Evolutionary conservation across 148 eudicot genomes (phyloP).

Genomic region (Agrostemma githago): DNA sequence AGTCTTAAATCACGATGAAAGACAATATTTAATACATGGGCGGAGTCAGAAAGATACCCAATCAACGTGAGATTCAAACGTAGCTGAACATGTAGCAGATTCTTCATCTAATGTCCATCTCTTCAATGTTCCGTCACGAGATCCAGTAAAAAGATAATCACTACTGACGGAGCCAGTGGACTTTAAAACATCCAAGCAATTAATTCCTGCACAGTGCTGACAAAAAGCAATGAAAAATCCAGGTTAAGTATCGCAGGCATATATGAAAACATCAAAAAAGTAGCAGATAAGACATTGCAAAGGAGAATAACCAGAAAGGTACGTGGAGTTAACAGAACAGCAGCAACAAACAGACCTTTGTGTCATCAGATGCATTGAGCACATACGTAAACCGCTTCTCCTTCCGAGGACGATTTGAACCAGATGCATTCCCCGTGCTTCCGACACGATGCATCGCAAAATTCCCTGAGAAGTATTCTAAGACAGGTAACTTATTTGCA

Average conservation of each 20-base stretch:
- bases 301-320: neutral
- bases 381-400: constrained; percentile 91
- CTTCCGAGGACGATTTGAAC: constrained; percentile 77
- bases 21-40: neutral
- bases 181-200: constrained; percentile 76
- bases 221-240: constrained; percentile 6
- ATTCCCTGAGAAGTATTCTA: constrained; percentile 33
- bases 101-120: constrained; percentile 75
- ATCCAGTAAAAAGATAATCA: constrained; percentile 78
- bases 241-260: neutral
- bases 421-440: constrained; percentile 79
- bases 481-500: neutral
- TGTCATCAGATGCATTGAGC: constrained; percentile 72
- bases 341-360: constrained; percentile 46
- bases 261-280: neutral
- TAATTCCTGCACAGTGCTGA: constrained; percentile 92
- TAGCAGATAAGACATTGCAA: neutral
- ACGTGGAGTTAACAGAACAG: neutral
- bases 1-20: too few relatives aligned
- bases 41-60: constrained; percentile 51
- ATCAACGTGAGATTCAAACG: constrained; percentile 94
- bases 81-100: constrained; percentile 69
- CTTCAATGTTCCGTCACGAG: constrained; percentile 94
- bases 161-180: constrained; percentile 38
- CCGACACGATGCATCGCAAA: constrained; percentile 90